Evolutionary conservation across 1,139 yeast species (phyloP), one percentile per base, ranked within the genome.

Genomic region (Hyphopichia fennica): DNA sequence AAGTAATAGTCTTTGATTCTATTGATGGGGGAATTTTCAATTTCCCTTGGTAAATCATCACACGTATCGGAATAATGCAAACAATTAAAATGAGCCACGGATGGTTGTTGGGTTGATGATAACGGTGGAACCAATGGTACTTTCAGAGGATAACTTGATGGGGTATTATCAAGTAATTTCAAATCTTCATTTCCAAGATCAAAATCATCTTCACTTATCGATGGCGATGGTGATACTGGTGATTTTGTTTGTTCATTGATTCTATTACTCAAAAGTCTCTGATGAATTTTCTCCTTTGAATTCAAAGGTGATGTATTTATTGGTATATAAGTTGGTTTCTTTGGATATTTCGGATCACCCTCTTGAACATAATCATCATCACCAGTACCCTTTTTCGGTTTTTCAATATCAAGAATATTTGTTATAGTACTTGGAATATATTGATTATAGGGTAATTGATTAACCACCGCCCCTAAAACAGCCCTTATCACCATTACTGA

Each of bases 221-320:
- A n/a, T 11, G 28, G 28, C 13, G 28, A 8, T 25, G n/a, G 28
- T 25, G n/a, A n/a, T n/a, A n/a, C n/a, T n/a, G n/a, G n/a, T n/a
- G n/a, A n/a, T n/a, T n/a, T n/a, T n/a, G 11, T 10, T 25, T 25
- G 28, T 25, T 25, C 28, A 7, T 25, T 11, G 4, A 9, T 11
- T 14, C 17, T 14, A n/a, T 13, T 28, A 33, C 44, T 47, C 17
- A 38, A 35, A 2, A 51, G 16, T 13, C 48, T 17, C 34, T 43
- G 45, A 37, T 51, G 53, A 9, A 48, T 42, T 39, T 42, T 49
- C 9, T 49, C 45, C 29, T 45, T 48, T 9, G 54, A 51, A 27
- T 27, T 27, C 23, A n/a, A n/a, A n/a, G 40, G 45, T 22, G 28
- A 30, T 11, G n/a, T 13, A 18, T 11, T 16, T 18, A 29, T 17